Evolutionary conservation across 1,139 yeast genomes (phyloP), one percentile per base, ranked within the genome.

Genomic region (Pichia sp.): DNA sequence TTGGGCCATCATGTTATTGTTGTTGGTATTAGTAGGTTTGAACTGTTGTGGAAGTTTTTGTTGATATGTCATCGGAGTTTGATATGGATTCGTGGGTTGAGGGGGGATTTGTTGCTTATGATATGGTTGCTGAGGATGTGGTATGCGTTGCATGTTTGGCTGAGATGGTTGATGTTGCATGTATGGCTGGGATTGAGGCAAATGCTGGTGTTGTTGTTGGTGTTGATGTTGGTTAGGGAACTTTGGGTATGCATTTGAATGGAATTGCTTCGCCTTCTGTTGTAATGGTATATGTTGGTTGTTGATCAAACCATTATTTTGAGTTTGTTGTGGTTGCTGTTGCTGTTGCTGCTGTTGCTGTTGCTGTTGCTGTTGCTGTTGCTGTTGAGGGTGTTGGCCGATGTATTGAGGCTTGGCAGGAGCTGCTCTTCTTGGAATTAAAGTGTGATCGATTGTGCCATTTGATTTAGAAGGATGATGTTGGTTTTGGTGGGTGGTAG

Each of bases 71-170:
- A 23, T 16, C 13, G 42, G 30, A 46, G 16, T 19, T 48, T 43
- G 45, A 19, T 41, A 19, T 47, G 50, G 41, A 29, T 34, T 26
- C 26, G 40, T 11, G n/a, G 41, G 41, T n/a, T 36, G 41, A 23
- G 26, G 26, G 16, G 41, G 41, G n/a, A 36, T 36, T 13, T n/a
- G 41, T n/a, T 36, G 41, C n/a, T 36, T 36, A n/a, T 45, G 38
- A n/a, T 44, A 31, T 6, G 49, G 43, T 15, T 51, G 57, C 81
- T 69, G 72, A 71, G 32, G 38, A 31, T 38, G 63, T 74, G 77
- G 63, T 76, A 74, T 67, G 16, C 55, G 54, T 31, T 54, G 38
- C n/a, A 41, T 46, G 29, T 53, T 48, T 31, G 51, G 38, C 8
- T 52, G 54, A 26, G 53, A 47, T 7, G 16, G 36, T 41, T 11